phyloP scores from a whole-genome alignment of 2,329 filamentous ascomycete species.

The Dothistroma pini region DNA sequence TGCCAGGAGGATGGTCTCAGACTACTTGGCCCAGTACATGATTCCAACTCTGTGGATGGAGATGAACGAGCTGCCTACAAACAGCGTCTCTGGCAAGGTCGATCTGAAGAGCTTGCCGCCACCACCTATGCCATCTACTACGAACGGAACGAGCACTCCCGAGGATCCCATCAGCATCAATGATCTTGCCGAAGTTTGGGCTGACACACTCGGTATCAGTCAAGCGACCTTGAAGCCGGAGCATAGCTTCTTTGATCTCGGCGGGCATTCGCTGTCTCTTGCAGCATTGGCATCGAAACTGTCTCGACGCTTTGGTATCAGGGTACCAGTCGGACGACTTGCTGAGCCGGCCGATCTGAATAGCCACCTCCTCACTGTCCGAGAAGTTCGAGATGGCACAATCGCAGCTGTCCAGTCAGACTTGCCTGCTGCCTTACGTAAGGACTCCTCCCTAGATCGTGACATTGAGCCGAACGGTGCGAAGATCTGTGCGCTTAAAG shows the following conservation, averaged over 20 bases:
- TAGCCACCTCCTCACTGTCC: constrained; percentile 69
- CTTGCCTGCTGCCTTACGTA: constrained; percentile 63
- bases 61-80: constrained; percentile 66
- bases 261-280: constrained; percentile 73
- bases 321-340: constrained; percentile 66
- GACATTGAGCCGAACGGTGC: constrained; percentile 58
- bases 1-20: constrained; percentile 61
- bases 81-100: constrained; percentile 74
- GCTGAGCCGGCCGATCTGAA: constrained; percentile 68
- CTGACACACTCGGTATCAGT: constrained; percentile 64
- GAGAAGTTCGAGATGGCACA: constrained; percentile 66
- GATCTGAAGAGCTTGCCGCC: constrained; percentile 68
- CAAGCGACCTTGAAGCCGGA: constrained; percentile 60
- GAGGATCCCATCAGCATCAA: constrained; percentile 61
- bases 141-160: constrained; percentile 13
- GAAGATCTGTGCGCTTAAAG: constrained; percentile 56
- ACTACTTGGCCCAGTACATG: constrained; percentile 76
- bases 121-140: constrained; percentile 52
- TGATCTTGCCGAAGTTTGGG: constrained; percentile 69
- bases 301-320: constrained; percentile 67
- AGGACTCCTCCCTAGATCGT: constrained; percentile 63
- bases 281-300: constrained; percentile 71
- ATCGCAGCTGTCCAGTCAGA: constrained; percentile 73
- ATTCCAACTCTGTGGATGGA: constrained; percentile 75
- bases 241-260: constrained; percentile 77